Conservation (phyloP, 208 protist species). For the Crithidia acanthocephali region DNA sequence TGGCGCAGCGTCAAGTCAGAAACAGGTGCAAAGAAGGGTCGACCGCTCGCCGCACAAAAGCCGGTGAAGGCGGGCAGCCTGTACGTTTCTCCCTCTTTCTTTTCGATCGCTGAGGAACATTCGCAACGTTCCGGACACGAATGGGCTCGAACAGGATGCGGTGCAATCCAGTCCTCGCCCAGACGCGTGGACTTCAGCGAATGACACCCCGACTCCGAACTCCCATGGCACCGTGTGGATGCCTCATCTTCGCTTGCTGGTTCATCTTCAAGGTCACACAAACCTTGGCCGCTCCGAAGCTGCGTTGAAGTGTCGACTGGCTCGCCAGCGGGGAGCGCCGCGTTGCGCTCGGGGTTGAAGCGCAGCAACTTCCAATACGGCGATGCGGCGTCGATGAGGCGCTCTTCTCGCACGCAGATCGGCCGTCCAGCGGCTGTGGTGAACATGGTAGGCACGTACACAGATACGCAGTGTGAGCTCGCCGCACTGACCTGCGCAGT, state of each 20-base stretch:
- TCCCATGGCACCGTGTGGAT: too few species aligned
- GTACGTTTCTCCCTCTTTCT: background rate
- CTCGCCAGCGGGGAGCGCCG: background rate
- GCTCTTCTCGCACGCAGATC: constrained; percentile 62
- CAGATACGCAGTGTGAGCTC: background rate
- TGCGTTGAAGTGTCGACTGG: too few species aligned
- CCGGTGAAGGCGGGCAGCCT: constrained; percentile 21
- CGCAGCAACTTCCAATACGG: constrained; percentile 54
- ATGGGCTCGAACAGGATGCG: background rate
- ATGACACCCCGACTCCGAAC: too few species aligned
- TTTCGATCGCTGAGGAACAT: too few species aligned
- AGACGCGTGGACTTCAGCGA: constrained; percentile 3
- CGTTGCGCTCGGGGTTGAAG: constrained; percentile 25
- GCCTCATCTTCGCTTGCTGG: too few species aligned
- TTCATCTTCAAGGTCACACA: too few species aligned
- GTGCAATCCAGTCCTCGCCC: constrained; percentile 7
- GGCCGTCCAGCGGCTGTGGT: constrained; percentile 56
- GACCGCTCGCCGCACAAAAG: constrained; percentile 26
- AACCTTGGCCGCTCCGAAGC: too few species aligned
- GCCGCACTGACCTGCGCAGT: too few species aligned
- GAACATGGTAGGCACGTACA: constrained; percentile 65
- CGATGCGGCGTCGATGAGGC: constrained; percentile 33
- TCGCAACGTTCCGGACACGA: constrained; percentile 29
- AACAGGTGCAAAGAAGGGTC: constrained; percentile 15
- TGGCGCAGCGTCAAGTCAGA: too few species aligned